Conservation (phyloP, 164 flowering plant species). For the Annona squamosa region DNA sequence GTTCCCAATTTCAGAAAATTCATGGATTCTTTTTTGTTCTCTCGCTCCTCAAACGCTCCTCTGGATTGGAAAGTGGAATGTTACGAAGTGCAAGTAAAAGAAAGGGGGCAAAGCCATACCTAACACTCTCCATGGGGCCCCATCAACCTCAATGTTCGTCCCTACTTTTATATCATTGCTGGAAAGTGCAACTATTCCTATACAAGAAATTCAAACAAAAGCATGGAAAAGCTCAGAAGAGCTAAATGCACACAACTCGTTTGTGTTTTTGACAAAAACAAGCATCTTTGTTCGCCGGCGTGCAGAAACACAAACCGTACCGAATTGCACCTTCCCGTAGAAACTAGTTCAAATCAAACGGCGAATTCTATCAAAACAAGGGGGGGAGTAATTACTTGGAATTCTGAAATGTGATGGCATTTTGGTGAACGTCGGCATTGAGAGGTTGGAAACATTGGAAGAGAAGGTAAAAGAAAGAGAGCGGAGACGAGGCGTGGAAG, state of each 20-base stretch:
- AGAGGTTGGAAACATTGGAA: not conserved
- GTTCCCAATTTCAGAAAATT: not conserved
- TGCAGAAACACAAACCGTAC: not conserved
- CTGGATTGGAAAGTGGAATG: not conserved
- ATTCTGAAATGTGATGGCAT: conserved; percentile 22
- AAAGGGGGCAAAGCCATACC: conserved; percentile 31
- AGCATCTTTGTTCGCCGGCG: not conserved
- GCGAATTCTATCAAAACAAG: not conserved
- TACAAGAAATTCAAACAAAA: not conserved
- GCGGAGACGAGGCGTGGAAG: not conserved
- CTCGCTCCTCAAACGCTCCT: too few relatives aligned
- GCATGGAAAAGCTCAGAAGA: not conserved
- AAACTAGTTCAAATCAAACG: not conserved
- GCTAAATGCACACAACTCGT: not conserved
- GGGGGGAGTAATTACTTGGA: conserved; percentile 30
- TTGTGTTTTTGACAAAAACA: not conserved
- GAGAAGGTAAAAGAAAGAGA: not conserved
- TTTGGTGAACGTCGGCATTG: not conserved
- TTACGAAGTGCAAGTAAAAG: not conserved
- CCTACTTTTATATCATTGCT: conserved; percentile 94
- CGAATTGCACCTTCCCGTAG: not conserved
- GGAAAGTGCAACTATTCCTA: conserved; percentile 57
- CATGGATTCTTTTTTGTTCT: not conserved
- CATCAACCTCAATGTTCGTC: conserved; percentile 68
- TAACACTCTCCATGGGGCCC: conserved; percentile 77